Evolutionary conservation across 345 rosid genomes (phyloP).

Genomic region (Pelargonium nanum): DNA sequence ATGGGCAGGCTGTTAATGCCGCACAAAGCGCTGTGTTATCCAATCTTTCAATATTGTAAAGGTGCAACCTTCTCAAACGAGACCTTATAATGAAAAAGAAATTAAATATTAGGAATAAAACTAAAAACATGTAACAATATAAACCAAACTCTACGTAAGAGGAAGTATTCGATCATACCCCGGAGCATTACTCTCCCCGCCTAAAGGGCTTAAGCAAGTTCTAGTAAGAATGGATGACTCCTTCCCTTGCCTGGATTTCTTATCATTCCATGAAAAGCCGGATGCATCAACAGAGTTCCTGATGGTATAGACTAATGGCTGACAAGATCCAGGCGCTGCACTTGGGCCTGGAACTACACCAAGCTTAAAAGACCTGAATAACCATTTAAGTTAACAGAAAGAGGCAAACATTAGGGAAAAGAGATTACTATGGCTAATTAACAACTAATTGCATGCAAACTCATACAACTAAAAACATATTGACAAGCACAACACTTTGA

Average conservation of each 20-base stretch:
- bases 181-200: constrained; percentile 36
- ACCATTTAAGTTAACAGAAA: constrained; percentile 7
- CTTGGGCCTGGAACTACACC: constrained; percentile 63
- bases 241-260: constrained; percentile 61
- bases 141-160: not conserved
- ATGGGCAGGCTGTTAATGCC: constrained; percentile 58
- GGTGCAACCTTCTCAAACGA: constrained; percentile 67
- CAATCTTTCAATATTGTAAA: constrained; percentile 54
- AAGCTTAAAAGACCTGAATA: constrained; percentile 63
- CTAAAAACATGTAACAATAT: not conserved
- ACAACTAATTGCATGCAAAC: not conserved
- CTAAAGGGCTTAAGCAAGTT: constrained; percentile 53
- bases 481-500: no score
- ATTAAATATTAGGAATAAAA: constrained; percentile 11
- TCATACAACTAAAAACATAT: no score
- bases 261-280: constrained; percentile 62
- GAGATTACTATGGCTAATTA: not conserved
- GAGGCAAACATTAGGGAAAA: not conserved
- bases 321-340: constrained; percentile 37
- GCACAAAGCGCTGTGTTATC: constrained; percentile 41
- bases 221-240: constrained; percentile 58
- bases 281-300: constrained; percentile 52
- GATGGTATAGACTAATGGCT: constrained; percentile 43
- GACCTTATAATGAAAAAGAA: constrained; percentile 30
- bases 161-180: constrained; percentile 36